These are phyloP conservation scores for Talaromyces ruber DNA, from an alignment of 495 filamentous ascomycete species.

Conservation along the genomic window DNA sequence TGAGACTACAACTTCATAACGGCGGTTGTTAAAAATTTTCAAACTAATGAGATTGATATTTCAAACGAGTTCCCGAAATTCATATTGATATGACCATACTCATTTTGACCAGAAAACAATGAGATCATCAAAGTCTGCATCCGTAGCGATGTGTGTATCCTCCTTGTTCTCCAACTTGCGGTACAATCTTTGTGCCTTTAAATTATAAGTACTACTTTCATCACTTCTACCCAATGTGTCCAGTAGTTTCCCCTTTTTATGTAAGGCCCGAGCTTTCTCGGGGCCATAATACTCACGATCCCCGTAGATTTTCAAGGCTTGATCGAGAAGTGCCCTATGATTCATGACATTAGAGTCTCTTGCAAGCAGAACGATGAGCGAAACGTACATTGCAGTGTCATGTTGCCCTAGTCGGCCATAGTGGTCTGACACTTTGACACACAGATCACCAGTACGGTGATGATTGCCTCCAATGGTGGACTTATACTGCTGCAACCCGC, in stretches of 20 bases:
- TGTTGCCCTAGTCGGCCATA: slow-evolving; percentile 8
- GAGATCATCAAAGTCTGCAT: slow-evolving; percentile 10
- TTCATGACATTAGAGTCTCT: not conserved
- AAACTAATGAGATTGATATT: no score
- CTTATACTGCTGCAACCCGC: slow-evolving; percentile 12
- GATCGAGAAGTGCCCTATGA: slow-evolving; percentile 1
- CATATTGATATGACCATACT: not conserved
- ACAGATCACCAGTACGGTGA: slow-evolving; percentile 14
- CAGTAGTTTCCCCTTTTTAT: not conserved
- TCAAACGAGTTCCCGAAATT: not conserved
- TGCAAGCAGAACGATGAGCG: not conserved
- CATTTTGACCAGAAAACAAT: slow-evolving; percentile 13
- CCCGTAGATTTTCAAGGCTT: slow-evolving; percentile 8
- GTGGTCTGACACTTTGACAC: slow-evolving; percentile 16
- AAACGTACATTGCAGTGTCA: slow-evolving; percentile 13
- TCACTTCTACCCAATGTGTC: not conserved
- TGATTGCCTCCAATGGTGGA: slow-evolving; percentile 16
- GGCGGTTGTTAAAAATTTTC: no score
- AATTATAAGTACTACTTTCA: not conserved
- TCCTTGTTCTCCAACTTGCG: slow-evolving; percentile 3
- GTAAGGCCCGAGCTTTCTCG: not conserved
- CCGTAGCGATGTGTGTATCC: slow-evolving; percentile 1
- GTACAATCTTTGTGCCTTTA: not conserved
- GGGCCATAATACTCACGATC: not conserved
- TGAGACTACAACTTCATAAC: not conserved